Conservation (phyloP, 1,139 yeast species). For the Suhomyces panamericanus region DNA sequence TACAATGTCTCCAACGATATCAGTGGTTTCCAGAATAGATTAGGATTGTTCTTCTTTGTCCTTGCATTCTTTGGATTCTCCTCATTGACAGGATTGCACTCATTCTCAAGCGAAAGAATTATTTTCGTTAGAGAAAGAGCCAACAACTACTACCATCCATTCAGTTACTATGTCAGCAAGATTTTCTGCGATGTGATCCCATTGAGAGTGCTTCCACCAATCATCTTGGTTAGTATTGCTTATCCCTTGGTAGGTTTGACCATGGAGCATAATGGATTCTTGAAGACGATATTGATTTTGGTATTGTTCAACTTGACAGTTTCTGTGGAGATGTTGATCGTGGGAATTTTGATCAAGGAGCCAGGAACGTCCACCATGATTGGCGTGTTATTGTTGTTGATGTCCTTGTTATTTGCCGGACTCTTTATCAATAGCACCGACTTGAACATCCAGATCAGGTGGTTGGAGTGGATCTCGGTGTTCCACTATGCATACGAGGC, state of each 20-base stretch:
- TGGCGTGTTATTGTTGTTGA: slow-evolving; percentile 79
- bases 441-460: slow-evolving; percentile 66
- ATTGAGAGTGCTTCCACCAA: slow-evolving; percentile 84
- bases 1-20: slow-evolving; percentile 83
- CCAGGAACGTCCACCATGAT: slow-evolving; percentile 92
- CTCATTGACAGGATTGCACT: slow-evolving; percentile 84
- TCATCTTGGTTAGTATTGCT: slow-evolving; percentile 76
- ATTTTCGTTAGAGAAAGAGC: slow-evolving; percentile 91
- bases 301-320: slow-evolving; percentile 85
- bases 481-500: slow-evolving; percentile 97
- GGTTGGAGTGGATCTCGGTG: slow-evolving; percentile 82
- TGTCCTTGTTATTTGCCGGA: slow-evolving; percentile 89
- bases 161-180: slow-evolving; percentile 81
- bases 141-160: slow-evolving; percentile 86
- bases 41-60: slow-evolving; percentile 88
- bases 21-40: slow-evolving; percentile 92
- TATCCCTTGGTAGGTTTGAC: slow-evolving; percentile 91
- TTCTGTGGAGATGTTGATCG: slow-evolving; percentile 78
- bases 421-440: slow-evolving; percentile 82
- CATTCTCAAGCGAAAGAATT: slow-evolving; percentile 84
- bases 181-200: slow-evolving; percentile 89
- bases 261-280: slow-evolving; percentile 74
- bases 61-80: slow-evolving; percentile 92
- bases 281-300: slow-evolving; percentile 66
- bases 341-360: slow-evolving; percentile 83